Percentiles rank a stretch among this genome's conserved stretches.
phyloP scores from a whole-genome alignment of 164 flowering plant genomes.

The Umbilicus rupestris region DNA sequence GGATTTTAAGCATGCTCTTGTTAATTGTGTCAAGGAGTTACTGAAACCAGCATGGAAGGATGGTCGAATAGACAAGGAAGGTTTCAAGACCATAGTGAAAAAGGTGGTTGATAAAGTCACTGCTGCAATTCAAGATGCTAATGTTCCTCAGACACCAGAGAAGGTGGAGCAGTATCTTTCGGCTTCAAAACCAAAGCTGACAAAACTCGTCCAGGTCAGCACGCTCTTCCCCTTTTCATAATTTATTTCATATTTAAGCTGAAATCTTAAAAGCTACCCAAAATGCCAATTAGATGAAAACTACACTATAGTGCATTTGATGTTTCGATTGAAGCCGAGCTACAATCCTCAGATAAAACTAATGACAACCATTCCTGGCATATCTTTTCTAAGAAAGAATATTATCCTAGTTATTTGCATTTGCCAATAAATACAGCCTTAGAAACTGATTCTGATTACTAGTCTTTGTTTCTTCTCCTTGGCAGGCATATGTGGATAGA shows the following conservation, averaged over 20 bases:
- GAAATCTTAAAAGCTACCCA: background rate
- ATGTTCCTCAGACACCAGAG: constrained; percentile 70
- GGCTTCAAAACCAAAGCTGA: constrained; percentile 55
- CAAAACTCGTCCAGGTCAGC: constrained; percentile 78
- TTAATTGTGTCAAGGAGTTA: constrained; percentile 70
- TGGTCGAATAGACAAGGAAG: constrained; percentile 82
- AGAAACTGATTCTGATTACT: constrained; percentile 7
- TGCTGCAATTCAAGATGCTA: constrained; percentile 41
- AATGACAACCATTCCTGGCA: background rate
- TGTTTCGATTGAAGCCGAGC: too few relatives aligned
- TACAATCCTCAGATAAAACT: too few relatives aligned
- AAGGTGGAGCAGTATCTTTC: constrained; percentile 71
- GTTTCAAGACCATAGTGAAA: constrained; percentile 76
- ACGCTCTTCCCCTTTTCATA: background rate
- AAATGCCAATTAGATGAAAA: background rate
- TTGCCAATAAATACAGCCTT: background rate
- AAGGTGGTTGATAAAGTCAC: constrained; percentile 83
- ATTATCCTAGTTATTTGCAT: background rate
- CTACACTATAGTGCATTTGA: too few relatives aligned
- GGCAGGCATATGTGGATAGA: constrained; percentile 22
- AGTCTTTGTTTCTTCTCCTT: background rate
- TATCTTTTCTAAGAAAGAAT: background rate
- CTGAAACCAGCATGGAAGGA: constrained; percentile 91
- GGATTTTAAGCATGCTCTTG: constrained; percentile 66
- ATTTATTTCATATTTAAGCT: background rate